Evolutionary conservation across 257 asterid genomes (phyloP).

Genomic region (Solanum lignicaule): DNA sequence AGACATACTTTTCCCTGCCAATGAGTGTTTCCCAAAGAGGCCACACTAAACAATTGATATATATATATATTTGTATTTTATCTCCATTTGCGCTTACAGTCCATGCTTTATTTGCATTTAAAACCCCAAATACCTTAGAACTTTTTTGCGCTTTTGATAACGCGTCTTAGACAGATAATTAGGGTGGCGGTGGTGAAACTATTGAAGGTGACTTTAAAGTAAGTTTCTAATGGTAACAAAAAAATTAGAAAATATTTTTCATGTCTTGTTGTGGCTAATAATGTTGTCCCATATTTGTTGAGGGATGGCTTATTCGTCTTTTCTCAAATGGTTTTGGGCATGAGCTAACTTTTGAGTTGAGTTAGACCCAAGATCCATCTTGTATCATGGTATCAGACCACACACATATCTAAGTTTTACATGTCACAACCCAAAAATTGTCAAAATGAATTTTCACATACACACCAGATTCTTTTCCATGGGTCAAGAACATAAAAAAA

Average conservation of each 20-base stretch:
- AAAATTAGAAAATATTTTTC: background rate
- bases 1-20: background rate
- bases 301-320: background rate
- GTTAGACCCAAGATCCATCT: background rate
- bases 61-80: background rate
- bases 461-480: background rate
- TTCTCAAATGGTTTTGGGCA: background rate
- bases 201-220: background rate
- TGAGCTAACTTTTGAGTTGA: background rate
- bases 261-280: background rate
- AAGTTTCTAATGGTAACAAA: background rate
- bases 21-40: background rate
- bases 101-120: background rate
- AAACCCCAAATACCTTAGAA: background rate
- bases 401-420: background rate
- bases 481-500: background rate
- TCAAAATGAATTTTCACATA: background rate
- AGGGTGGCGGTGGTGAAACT: background rate
- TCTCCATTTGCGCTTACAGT: background rate
- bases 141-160: background rate
- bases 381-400: background rate
- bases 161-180: background rate
- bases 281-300: background rate
- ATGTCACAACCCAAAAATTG: background rate
- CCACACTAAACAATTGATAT: background rate